phyloP scores from a whole-genome alignment of 169 alveolate species.

The Plasmodium malariae region DNA sequence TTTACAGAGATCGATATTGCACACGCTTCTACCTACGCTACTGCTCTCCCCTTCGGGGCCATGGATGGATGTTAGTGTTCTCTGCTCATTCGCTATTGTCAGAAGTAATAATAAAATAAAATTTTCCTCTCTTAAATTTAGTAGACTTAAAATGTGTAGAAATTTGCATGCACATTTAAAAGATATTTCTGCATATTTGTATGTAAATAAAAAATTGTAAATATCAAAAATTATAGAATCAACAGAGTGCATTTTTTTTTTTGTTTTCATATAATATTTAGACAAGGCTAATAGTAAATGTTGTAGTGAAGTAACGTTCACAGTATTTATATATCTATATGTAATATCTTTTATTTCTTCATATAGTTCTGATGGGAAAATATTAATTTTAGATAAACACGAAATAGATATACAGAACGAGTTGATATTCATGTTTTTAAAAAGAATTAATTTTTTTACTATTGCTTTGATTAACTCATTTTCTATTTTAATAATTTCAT shows the following conservation, averaged over 20 bases:
- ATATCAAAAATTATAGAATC: slow-evolving; percentile 38
- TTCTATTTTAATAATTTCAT: slow-evolving; percentile 17
- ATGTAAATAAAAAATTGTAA: slow-evolving; percentile 50
- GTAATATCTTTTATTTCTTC: slow-evolving; percentile 53
- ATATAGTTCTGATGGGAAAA: slow-evolving; percentile 49
- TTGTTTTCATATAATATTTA: slow-evolving; percentile 45
- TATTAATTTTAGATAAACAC: slow-evolving; percentile 51
- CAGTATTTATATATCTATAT: slow-evolving; percentile 50
- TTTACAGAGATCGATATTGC: background rate
- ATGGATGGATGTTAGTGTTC: background rate
- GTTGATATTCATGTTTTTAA: slow-evolving; percentile 67
- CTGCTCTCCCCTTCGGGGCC: background rate
- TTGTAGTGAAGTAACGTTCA: slow-evolving; percentile 54
- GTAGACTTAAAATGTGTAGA: slow-evolving; percentile 37
- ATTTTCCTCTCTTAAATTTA: slow-evolving; percentile 52
- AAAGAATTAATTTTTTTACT: slow-evolving; percentile 22
- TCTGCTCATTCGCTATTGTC: slow-evolving; percentile 32
- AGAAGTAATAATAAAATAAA: slow-evolving; percentile 34
- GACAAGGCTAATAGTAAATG: slow-evolving; percentile 55
- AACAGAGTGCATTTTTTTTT: background rate
- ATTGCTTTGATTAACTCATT: slow-evolving; percentile 58
- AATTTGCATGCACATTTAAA: slow-evolving; percentile 70
- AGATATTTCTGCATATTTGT: slow-evolving; percentile 43
- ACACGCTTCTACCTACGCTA: background rate
- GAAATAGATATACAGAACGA: slow-evolving; percentile 70